A percentile compares a stretch with the other conserved stretches of the same genome.
Evolutionary conservation across 1,284 basidiomycete genomes (phyloP).

Genomic region (Mycena citricolor): DNA sequence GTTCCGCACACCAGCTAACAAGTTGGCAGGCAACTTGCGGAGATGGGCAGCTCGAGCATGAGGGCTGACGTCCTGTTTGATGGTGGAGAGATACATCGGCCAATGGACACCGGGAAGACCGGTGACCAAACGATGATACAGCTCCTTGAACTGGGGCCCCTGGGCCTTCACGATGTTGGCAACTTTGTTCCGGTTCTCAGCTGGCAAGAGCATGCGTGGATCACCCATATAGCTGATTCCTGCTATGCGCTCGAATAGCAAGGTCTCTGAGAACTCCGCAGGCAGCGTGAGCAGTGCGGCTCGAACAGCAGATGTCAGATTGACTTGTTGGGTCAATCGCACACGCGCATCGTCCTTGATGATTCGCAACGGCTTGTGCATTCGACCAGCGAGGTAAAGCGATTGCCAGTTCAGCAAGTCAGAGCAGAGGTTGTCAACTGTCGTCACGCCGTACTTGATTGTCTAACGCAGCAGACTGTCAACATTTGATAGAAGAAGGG

Average conservation of each 20-base stretch:
- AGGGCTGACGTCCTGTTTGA: constrained; percentile 71
- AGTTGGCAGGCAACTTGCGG: constrained; percentile 69
- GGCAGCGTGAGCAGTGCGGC: constrained; percentile 78
- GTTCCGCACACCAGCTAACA: constrained; percentile 59
- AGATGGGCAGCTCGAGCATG: constrained; percentile 72
- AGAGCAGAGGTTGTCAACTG: constrained; percentile 83
- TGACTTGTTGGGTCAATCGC: constrained; percentile 90
- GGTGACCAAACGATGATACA: constrained; percentile 82
- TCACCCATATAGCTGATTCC: constrained; percentile 89
- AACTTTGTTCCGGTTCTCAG: constrained; percentile 95
- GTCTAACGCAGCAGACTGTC: no score
- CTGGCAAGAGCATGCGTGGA: constrained; percentile 90
- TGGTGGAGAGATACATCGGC: constrained; percentile 46
- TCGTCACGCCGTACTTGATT: constrained; percentile 98
- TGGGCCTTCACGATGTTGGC: constrained; percentile 88
- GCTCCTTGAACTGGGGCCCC: constrained; percentile 78
- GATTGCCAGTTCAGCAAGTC: constrained; percentile 94
- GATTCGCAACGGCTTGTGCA: constrained; percentile 95
- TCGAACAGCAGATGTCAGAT: constrained; percentile 87
- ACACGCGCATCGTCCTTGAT: constrained; percentile 88
- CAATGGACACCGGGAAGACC: constrained; percentile 77
- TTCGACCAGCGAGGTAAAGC: constrained; percentile 91
- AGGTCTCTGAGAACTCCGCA: constrained; percentile 70
- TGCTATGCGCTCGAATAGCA: constrained; percentile 86
- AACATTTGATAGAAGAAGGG: constrained; percentile 19